Evolutionary conservation across 495 filamentous ascomycete genomes (phyloP).

Genomic region (Staphylotrichum longicolle): DNA sequence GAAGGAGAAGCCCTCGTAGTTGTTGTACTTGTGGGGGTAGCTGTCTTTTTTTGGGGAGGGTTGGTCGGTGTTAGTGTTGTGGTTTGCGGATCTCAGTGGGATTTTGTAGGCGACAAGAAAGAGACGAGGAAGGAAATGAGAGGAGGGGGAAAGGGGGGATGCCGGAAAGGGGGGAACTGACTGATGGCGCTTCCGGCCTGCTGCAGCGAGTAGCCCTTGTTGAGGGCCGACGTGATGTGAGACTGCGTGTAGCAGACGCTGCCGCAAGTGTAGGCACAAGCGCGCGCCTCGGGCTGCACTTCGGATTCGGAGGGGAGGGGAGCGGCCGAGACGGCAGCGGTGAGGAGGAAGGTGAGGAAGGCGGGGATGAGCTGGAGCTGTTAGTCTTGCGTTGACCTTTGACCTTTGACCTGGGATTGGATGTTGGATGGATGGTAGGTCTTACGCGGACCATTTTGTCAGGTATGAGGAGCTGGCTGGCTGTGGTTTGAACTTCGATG

Average conservation of each 20-base stretch:
- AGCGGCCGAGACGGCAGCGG: conserved; percentile 33
- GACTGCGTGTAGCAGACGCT: conserved; percentile 38
- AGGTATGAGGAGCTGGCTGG: no score
- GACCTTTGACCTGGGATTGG: no score
- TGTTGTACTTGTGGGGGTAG: conserved; percentile 72
- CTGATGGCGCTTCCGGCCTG: conserved; percentile 47
- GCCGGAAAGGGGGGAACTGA: conserved; percentile 17
- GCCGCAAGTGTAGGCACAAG: conserved; percentile 42
- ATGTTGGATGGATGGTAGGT: background rate
- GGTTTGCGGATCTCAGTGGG: no score
- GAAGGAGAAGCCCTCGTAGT: conserved; percentile 73
- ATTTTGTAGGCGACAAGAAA: no score
- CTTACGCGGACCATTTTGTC: conserved; percentile 19
- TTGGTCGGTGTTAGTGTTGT: background rate
- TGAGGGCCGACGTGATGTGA: conserved; percentile 49
- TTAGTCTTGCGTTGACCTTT: background rate
- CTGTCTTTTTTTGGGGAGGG: conserved; percentile 33
- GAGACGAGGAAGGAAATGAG: background rate
- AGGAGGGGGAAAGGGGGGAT: background rate
- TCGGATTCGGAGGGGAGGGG: conserved; percentile 21
- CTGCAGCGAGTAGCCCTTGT: conserved; percentile 51
- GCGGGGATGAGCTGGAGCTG: conserved; percentile 32
- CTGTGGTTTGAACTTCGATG: no score
- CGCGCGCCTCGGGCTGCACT: conserved; percentile 22
- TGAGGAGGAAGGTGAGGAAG: conserved; percentile 32